A percentile compares a stretch with the other conserved stretches of the same genome.
Conservation (phyloP, 176 grass and related monocot species). For the Zoysia pacifica region DNA sequence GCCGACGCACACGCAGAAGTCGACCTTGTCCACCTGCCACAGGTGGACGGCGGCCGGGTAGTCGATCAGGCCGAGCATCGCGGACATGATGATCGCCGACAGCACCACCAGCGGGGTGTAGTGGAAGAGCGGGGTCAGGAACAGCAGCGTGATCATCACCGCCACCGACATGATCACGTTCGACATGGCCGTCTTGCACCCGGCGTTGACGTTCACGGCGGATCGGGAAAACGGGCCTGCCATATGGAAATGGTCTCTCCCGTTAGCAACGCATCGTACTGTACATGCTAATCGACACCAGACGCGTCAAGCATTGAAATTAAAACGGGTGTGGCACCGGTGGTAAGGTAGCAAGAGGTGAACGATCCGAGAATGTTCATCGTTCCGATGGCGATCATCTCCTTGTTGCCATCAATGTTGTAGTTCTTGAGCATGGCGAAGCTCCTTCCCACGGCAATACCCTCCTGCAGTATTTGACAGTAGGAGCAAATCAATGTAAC, state of each 20-base stretch:
- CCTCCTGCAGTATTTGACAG: constrained; percentile 64
- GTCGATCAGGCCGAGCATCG: constrained; percentile 93
- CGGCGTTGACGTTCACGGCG: constrained; percentile 93
- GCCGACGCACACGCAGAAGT: constrained; percentile 88
- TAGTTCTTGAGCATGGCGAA: constrained; percentile 99
- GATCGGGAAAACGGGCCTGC: constrained; percentile 80
- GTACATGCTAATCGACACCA: no score
- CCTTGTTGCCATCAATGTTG: constrained; percentile 98
- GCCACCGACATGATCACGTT: constrained; percentile 87
- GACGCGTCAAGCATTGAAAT: background rate
- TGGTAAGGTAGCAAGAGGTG: constrained; percentile 95
- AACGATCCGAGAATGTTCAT: constrained; percentile 93
- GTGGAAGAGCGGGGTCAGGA: constrained; percentile 92
- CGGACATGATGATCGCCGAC: constrained; percentile 87
- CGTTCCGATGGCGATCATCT: constrained; percentile 88
- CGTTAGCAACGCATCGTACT: no score
- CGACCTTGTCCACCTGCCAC: constrained; percentile 93
- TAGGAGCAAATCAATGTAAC: background rate
- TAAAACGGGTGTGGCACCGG: constrained; percentile 35
- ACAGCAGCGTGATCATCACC: constrained; percentile 85
- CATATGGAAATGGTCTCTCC: background rate
- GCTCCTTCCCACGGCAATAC: constrained; percentile 89
- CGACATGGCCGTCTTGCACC: constrained; percentile 96
- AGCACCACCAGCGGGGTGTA: constrained; percentile 97
- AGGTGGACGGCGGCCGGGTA: constrained; percentile 75